Percentiles rank a stretch among this genome's conserved stretches.
phyloP scores from a whole-genome alignment of 2,329 filamentous ascomycete species.

The Talaromyces sp. region DNA sequence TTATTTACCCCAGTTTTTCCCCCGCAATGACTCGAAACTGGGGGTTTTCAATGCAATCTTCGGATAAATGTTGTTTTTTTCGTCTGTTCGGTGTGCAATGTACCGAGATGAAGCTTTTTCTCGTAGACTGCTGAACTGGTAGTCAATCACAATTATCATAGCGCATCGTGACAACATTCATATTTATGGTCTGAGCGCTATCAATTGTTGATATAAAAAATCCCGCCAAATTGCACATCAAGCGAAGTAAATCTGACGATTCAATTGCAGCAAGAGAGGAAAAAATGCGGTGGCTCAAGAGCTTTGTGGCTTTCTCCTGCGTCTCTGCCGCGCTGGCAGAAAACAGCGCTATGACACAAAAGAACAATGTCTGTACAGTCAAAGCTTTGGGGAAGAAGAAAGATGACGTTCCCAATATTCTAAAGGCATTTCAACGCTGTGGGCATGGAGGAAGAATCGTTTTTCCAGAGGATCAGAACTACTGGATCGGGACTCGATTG shows the following conservation, averaged over 20 bases:
- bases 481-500: slow-evolving; percentile 46
- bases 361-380: slow-evolving; percentile 33
- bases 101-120: neutral
- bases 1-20: slow-evolving; percentile 5
- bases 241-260: neutral
- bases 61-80: neutral
- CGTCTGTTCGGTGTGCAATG: neutral
- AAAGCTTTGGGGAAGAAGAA: slow-evolving; percentile 30
- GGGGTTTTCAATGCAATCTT: neutral
- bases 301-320: neutral
- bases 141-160: neutral
- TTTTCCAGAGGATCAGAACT: slow-evolving; percentile 46
- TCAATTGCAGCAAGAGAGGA: neutral
- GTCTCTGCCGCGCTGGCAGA: neutral
- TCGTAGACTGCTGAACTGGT: neutral
- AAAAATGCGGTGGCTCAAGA: slow-evolving; percentile 6
- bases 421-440: slow-evolving; percentile 36
- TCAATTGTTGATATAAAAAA: neutral
- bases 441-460: slow-evolving; percentile 40
- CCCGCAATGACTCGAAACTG: neutral
- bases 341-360: slow-evolving; percentile 4
- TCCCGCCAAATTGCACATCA: neutral
- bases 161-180: neutral
- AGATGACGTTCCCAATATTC: slow-evolving; percentile 37
- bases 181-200: neutral